Evolutionary conservation across 306 rosid species (phyloP).

Genomic region (Calophaca sinica): DNA sequence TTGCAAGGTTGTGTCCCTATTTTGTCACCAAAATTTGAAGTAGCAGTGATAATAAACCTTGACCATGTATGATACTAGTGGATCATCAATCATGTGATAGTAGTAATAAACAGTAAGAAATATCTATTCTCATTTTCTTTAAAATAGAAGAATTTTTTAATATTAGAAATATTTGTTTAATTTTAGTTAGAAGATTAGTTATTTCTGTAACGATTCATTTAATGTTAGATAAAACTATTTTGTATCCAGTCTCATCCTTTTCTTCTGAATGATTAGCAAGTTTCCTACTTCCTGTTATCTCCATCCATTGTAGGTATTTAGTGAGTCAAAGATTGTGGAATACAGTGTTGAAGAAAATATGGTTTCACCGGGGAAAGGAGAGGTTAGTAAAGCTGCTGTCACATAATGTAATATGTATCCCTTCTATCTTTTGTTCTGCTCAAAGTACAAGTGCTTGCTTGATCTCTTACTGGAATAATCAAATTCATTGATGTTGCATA

Average conservation of each 20-base stretch:
- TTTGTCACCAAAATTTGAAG: constrained; percentile 17
- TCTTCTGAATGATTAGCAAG: constrained; percentile 28
- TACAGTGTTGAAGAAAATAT: constrained; percentile 66
- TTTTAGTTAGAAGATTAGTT: not conserved
- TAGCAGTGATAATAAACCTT: not conserved
- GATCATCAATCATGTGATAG: not conserved
- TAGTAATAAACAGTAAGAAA: constrained; percentile 6
- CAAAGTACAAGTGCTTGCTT: constrained; percentile 20
- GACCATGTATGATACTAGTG: not conserved
- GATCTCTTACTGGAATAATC: constrained; percentile 32
- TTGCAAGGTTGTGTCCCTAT: not conserved
- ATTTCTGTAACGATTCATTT: constrained; percentile 10
- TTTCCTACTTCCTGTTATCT: constrained; percentile 11
- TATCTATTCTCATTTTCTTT: not conserved
- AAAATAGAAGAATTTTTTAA: constrained; percentile 1
- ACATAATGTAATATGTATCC: constrained; percentile 7
- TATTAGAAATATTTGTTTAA: not conserved
- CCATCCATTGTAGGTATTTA: constrained; percentile 60
- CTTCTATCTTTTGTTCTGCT: constrained; percentile 16
- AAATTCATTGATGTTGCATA: constrained; percentile 41
- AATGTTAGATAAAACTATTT: constrained; percentile 8
- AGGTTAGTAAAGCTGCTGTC: constrained; percentile 59
- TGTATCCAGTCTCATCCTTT: not conserved
- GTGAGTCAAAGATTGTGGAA: constrained; percentile 83
- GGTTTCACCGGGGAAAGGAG: constrained; percentile 73